Evolutionary conservation across 2,329 filamentous ascomycete species (phyloP).

Genomic region (Aureobasidium sp.): DNA sequence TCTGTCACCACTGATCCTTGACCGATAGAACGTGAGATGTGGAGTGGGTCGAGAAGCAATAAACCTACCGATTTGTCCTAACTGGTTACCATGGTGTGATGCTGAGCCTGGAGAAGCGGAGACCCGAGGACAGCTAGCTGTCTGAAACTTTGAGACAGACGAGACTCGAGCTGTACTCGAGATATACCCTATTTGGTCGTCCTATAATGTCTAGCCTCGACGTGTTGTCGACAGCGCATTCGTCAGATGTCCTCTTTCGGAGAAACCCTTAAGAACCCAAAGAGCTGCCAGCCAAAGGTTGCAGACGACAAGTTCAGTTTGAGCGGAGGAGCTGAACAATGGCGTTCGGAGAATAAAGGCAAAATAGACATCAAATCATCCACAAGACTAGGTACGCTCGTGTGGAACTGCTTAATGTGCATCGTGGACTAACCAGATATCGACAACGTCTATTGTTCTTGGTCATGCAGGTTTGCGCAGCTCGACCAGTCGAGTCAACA

Average conservation of each 20-base stretch:
- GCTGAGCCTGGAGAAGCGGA: neutral
- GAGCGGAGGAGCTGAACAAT: neutral
- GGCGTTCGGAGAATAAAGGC: conserved; percentile 12
- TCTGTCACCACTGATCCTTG: neutral
- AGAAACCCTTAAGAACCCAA: neutral
- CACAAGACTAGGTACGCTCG: neutral
- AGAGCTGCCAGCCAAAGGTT: neutral
- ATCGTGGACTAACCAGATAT: conserved; percentile 4
- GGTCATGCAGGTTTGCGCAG: conserved; percentile 7
- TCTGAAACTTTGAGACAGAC: neutral
- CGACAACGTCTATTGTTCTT: conserved; percentile 3
- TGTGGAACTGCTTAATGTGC: conserved; percentile 4
- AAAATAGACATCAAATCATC: neutral
- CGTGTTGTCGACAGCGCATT: neutral
- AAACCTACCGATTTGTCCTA: neutral
- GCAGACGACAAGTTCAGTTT: neutral
- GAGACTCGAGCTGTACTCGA: neutral
- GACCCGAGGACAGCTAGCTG: neutral
- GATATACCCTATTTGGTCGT: neutral
- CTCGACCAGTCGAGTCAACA: conserved; percentile 2
- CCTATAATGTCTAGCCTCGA: neutral
- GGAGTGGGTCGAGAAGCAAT: conserved; percentile 1
- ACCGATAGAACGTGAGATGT: conserved; percentile 1
- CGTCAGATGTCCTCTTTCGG: neutral
- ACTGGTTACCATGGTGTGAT: neutral